Percentiles rank a stretch among this genome's conserved stretches.
Evolutionary conservation across 192 early-diverging fungal species (phyloP).

Genomic region (Backusella liffmaniae): DNA sequence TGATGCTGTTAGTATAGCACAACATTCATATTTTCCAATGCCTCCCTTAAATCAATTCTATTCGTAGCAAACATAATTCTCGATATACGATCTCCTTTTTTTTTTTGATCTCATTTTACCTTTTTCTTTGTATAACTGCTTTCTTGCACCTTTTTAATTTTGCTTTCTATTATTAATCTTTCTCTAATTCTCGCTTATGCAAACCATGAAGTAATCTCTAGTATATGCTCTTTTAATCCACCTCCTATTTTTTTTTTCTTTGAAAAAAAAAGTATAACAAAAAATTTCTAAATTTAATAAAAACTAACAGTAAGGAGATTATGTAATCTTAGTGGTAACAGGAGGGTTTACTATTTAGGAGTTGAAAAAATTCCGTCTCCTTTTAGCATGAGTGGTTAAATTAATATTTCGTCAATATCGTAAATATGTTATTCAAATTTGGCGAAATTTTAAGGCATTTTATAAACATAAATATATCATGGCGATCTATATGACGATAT

Average conservation of each 20-base stretch:
- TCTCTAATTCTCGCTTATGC: background rate
- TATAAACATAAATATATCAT: background rate
- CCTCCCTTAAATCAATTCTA: background rate
- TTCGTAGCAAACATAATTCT: background rate
- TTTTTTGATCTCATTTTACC: background rate
- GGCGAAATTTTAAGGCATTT: background rate
- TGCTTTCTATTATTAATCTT: background rate
- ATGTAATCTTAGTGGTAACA: background rate
- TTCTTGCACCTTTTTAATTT: background rate
- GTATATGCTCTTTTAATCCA: background rate
- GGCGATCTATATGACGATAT: background rate
- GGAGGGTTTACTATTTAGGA: background rate
- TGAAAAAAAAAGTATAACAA: background rate
- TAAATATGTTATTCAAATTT: background rate
- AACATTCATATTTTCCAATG: background rate
- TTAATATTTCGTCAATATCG: background rate
- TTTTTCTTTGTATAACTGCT: background rate
- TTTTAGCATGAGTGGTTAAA: background rate
- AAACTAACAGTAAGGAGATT: slow-evolving; percentile 5
- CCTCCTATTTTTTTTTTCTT: background rate
- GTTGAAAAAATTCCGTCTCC: background rate
- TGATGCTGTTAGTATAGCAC: background rate
- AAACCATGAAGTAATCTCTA: background rate
- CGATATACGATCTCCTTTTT: background rate
- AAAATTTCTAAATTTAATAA: slow-evolving; percentile 1